These are phyloP conservation scores for Cordyceps fumosorosea DNA, from an alignment of 2,329 filamentous ascomycete genomes.

Conservation along the genomic window DNA sequence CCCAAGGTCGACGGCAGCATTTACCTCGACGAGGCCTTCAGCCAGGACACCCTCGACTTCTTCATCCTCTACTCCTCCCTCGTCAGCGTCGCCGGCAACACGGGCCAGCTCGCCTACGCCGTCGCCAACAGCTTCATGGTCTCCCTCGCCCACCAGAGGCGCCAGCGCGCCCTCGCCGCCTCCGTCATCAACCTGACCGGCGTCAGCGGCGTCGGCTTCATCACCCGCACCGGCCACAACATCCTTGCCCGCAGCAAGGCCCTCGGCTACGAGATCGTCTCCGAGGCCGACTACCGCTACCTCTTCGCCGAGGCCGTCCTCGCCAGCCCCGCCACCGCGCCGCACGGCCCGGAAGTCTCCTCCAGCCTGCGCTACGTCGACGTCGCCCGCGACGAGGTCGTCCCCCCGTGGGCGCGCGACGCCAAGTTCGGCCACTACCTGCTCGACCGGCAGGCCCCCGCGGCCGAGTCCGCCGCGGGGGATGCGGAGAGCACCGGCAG, in stretches of 20 bases:
- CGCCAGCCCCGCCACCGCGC: background rate
- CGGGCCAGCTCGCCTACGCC: constrained; percentile 15
- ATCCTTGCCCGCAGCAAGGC: background rate
- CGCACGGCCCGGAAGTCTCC: background rate
- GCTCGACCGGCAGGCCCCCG: background rate
- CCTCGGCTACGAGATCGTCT: constrained; percentile 4
- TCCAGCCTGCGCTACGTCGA: constrained; percentile 3
- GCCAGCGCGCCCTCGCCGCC: constrained; percentile 30
- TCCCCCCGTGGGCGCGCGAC: background rate
- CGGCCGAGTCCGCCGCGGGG: background rate
- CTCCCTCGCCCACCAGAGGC: constrained; percentile 29
- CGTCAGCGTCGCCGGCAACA: constrained; percentile 3
- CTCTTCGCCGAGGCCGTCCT: constrained; percentile 17
- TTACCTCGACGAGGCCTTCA: constrained; percentile 11
- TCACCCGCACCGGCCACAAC: constrained; percentile 19
- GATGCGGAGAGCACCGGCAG: background rate
- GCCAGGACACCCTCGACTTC: constrained; percentile 7
- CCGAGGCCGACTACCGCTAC: constrained; percentile 14
- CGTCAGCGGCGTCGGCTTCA: constrained; percentile 31
- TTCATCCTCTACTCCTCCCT: constrained; percentile 15
- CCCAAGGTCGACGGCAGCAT: constrained; percentile 13
- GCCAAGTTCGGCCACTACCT: constrained; percentile 14
- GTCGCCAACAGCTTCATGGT: constrained; percentile 25
- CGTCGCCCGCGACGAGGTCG: background rate
- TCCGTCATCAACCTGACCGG: constrained; percentile 20